Conservation (phyloP, 176 grass and related monocot species). For the Saccharum officinarum region DNA sequence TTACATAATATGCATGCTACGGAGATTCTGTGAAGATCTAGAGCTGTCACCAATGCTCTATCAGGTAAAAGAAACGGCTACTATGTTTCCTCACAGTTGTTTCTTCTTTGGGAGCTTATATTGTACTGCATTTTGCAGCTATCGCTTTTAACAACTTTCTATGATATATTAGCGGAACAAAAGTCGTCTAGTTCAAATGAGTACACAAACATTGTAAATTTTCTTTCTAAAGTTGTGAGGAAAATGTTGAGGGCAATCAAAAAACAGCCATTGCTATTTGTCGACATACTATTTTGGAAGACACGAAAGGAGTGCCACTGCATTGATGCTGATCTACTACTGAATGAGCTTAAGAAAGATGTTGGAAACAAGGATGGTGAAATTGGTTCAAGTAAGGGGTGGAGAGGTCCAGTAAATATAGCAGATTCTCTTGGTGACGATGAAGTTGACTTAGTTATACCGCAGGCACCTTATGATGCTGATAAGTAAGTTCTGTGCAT, state of each 20-base stretch:
- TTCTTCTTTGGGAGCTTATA: slow-evolving; percentile 30
- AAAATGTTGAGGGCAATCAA: slow-evolving; percentile 85
- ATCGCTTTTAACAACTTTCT: slow-evolving; percentile 78
- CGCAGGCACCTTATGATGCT: slow-evolving; percentile 55
- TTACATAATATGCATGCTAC: slow-evolving; percentile 91
- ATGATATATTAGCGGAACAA: slow-evolving; percentile 83
- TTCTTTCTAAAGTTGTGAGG: slow-evolving; percentile 89
- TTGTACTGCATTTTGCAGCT: slow-evolving; percentile 61
- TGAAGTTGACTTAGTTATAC: slow-evolving; percentile 77
- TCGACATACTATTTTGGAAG: slow-evolving; percentile 97
- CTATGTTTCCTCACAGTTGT: slow-evolving; percentile 1
- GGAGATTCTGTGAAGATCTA: slow-evolving; percentile 89
- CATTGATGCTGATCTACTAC: slow-evolving; percentile 71
- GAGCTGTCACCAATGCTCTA: slow-evolving; percentile 92
- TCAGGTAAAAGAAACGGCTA: slow-evolving; percentile 61
- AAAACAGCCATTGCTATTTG: slow-evolving; percentile 86
- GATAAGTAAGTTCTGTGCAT: slow-evolving; percentile 56
- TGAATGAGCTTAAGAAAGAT: slow-evolving; percentile 63
- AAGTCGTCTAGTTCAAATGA: slow-evolving; percentile 71
- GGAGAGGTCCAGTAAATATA: slow-evolving; percentile 61
- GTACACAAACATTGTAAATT: slow-evolving; percentile 73
- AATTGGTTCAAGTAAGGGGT: slow-evolving; percentile 47
- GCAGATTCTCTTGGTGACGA: slow-evolving; percentile 98
- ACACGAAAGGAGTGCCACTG: slow-evolving; percentile 85
- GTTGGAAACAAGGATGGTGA: slow-evolving; percentile 38